Percentiles rank a stretch among this genome's conserved stretches.
Evolutionary conservation across 345 rosid genomes (phyloP).

Genomic region (Garcia nutans): DNA sequence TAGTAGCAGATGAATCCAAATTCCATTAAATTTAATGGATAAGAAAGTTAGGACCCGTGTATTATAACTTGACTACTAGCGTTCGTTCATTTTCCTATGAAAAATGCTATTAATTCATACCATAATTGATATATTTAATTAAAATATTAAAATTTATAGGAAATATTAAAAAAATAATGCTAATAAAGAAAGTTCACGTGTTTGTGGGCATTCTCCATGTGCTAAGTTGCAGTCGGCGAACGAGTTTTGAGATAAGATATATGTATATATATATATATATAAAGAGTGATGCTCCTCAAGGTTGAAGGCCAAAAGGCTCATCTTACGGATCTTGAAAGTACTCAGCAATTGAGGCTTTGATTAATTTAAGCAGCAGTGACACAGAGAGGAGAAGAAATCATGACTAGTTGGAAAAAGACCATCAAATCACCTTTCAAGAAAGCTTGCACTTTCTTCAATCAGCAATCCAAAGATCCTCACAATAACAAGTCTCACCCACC

Average conservation of each 20-base stretch:
- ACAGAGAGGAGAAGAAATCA: not conserved
- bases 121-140: too few species aligned
- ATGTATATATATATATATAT: not conserved
- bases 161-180: not conserved
- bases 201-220: slow-evolving; percentile 45
- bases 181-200: slow-evolving; percentile 42
- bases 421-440: slow-evolving; percentile 73
- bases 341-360: too few species aligned
- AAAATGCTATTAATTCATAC: too few species aligned
- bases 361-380: too few species aligned
- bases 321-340: slow-evolving; percentile 43
- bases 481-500: slow-evolving; percentile 40
- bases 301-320: slow-evolving; percentile 31
- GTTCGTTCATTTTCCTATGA: too few species aligned
- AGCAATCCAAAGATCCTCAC: slow-evolving; percentile 29
- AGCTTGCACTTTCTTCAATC: slow-evolving; percentile 80
- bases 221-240: slow-evolving; percentile 33
- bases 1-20: too few species aligned
- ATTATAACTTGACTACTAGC: too few species aligned
- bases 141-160: not conserved
- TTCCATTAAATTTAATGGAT: too few species aligned
- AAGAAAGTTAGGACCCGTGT: too few species aligned
- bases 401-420: slow-evolving; percentile 85
- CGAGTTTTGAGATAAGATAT: slow-evolving; percentile 21
- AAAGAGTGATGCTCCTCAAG: slow-evolving; percentile 36